These are phyloP conservation scores for Whalleya microplaca DNA, from an alignment of 2,329 filamentous ascomycete species.

Conservation along the genomic window DNA sequence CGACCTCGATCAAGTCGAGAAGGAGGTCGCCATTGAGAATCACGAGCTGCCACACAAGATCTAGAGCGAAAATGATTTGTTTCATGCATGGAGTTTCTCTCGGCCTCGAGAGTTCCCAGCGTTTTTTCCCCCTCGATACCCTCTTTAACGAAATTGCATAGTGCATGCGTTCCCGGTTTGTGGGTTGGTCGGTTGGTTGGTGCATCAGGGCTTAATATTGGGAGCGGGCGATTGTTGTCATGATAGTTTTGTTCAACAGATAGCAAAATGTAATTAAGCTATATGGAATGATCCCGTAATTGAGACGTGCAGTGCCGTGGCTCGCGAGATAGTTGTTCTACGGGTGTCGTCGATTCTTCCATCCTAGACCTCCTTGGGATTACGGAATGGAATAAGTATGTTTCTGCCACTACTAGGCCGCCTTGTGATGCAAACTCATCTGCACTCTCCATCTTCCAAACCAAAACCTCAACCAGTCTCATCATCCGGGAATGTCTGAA, in stretches of 20 bases:
- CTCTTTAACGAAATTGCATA: slow-evolving; percentile 22
- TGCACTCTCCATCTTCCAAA: too few species aligned
- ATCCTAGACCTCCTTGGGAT: too few species aligned
- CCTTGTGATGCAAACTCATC: too few species aligned
- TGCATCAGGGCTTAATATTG: slow-evolving; percentile 15
- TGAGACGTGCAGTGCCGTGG: not conserved
- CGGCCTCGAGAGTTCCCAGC: slow-evolving; percentile 1
- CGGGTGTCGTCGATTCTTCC: too few species aligned
- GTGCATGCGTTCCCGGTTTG: slow-evolving; percentile 8
- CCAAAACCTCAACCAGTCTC: too few species aligned
- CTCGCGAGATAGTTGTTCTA: not conserved
- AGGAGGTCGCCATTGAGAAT: slow-evolving; percentile 41
- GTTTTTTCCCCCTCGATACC: slow-evolving; percentile 22
- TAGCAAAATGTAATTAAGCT: slow-evolving; percentile 20
- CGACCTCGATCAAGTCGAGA: slow-evolving; percentile 50
- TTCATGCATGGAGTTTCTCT: not conserved
- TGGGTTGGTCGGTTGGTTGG: slow-evolving; percentile 7
- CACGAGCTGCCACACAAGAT: slow-evolving; percentile 35
- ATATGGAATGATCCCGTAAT: slow-evolving; percentile 1
- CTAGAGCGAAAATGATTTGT: slow-evolving; percentile 9
- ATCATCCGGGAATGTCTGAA: too few species aligned
- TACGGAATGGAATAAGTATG: too few species aligned
- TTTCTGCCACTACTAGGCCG: too few species aligned
- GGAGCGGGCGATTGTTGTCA: not conserved
- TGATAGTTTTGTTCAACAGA: slow-evolving; percentile 7